Conservation (phyloP, 2,329 filamentous ascomycete genomes). For the Xylariomycetidae sp. region DNA sequence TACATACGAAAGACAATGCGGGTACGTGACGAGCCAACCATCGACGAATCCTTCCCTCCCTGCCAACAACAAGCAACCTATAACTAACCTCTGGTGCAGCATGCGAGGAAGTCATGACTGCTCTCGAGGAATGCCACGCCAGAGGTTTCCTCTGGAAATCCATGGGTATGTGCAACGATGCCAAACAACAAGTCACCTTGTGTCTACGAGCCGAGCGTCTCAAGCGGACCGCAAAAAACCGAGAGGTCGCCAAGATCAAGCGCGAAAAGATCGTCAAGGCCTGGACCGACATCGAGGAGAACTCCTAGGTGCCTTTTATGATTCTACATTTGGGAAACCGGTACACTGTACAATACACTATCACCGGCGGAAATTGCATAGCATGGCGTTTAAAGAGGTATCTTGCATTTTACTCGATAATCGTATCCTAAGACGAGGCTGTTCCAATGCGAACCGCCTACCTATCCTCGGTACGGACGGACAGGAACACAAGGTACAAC, state of each 20-base stretch:
- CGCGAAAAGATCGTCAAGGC: conserved; percentile 68
- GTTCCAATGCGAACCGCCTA: no score
- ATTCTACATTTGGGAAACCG: neutral
- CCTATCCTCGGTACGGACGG: no score
- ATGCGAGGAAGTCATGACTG: conserved; percentile 90
- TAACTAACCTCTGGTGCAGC: conserved; percentile 45
- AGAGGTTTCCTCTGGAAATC: conserved; percentile 90
- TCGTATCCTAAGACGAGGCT: no score
- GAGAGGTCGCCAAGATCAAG: conserved; percentile 64
- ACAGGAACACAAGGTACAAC: no score
- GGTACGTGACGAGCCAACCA: no score
- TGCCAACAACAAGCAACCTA: conserved; percentile 2
- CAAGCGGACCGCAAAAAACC: conserved; percentile 73
- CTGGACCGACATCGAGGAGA: conserved; percentile 75
- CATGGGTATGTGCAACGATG: conserved; percentile 81
- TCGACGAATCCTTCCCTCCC: no score
- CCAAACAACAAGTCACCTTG: conserved; percentile 77
- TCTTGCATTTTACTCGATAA: no score
- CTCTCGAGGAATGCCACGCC: conserved; percentile 93
- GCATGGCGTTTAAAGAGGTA: conserved; percentile 13
- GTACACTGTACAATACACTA: no score
- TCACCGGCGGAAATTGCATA: conserved; percentile 3
- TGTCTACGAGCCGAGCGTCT: conserved; percentile 79
- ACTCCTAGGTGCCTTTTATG: conserved; percentile 50
- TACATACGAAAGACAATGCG: conserved; percentile 87